Conservation (phyloP, 2,329 filamentous ascomycete species). For the Aspergillus bombycis region DNA sequence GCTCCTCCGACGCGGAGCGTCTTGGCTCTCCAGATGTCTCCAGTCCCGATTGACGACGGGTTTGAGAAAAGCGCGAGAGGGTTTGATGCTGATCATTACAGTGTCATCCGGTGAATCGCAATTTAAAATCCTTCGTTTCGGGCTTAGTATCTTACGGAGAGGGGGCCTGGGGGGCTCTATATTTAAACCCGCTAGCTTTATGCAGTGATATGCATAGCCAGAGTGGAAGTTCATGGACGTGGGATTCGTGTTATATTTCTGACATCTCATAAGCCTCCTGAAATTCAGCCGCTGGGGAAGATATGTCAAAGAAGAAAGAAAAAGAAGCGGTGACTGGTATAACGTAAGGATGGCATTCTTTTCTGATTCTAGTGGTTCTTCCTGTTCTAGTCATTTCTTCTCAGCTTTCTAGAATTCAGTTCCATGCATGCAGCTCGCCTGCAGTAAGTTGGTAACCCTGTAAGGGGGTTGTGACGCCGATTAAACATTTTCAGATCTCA, state of each 20-base stretch:
- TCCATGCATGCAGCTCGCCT: conserved; percentile 3
- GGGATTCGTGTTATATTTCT: neutral
- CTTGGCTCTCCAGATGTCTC: conserved; percentile 1
- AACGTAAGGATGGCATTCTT: neutral
- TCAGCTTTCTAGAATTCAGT: conserved; percentile 6
- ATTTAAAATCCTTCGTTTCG: neutral
- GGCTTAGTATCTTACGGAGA: neutral
- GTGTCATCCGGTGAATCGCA: neutral
- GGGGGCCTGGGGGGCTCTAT: neutral
- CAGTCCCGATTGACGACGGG: neutral
- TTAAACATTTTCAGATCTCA: neutral
- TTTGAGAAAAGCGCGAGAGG: neutral
- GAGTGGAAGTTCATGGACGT: neutral
- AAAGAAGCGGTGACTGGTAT: neutral
- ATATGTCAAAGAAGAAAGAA: neutral
- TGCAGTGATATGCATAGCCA: neutral
- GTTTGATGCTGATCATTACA: neutral
- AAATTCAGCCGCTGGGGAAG: neutral
- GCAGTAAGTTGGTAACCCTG: neutral
- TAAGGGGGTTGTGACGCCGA: conserved; percentile 2
- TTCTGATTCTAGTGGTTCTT: neutral
- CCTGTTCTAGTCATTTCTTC: neutral
- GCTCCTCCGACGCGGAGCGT: conserved; percentile 7
- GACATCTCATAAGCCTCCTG: conserved; percentile 1
- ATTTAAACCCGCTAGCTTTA: neutral